These are phyloP conservation scores for Ceratocystis albifundus DNA, from an alignment of 2,329 filamentous ascomycete species.

Conservation along the genomic window DNA sequence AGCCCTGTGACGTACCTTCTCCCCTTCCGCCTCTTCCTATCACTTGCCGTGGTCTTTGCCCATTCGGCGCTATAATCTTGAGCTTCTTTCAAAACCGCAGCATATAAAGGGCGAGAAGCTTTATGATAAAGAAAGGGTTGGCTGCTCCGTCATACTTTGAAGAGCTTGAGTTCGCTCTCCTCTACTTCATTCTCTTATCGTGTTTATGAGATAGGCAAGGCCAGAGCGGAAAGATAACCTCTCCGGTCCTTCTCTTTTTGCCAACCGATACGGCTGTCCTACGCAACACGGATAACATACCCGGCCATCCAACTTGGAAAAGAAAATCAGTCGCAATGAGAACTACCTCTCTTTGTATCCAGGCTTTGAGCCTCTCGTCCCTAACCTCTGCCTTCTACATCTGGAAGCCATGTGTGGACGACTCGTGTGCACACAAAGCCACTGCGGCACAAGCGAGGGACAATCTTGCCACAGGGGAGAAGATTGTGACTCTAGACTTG, in stretches of 20 bases:
- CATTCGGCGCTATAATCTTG: too few species aligned
- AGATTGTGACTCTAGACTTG: conserved; percentile 12
- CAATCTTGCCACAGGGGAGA: conserved; percentile 1
- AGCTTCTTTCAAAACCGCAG: too few species aligned
- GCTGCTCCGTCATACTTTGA: too few species aligned
- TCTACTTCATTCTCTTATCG: too few species aligned
- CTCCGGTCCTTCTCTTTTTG: background rate
- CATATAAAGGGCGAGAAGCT: too few species aligned
- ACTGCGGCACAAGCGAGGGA: background rate
- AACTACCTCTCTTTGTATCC: conserved; percentile 2
- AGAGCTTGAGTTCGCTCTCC: too few species aligned
- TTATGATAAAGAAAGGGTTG: too few species aligned
- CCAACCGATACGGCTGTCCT: background rate
- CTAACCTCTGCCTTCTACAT: conserved; percentile 23
- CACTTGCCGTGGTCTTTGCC: background rate
- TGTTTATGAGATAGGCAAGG: too few species aligned
- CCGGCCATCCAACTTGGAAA: background rate
- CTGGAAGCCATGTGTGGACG: conserved; percentile 24
- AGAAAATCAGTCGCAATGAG: conserved; percentile 11
- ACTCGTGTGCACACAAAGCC: conserved; percentile 20
- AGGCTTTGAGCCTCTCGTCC: conserved; percentile 17
- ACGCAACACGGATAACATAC: background rate
- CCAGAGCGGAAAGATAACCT: too few species aligned
- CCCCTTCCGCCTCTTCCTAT: background rate
- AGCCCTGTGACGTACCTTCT: background rate